A percentile compares a stretch with the other conserved stretches of the same genome.
phyloP scores from a whole-genome alignment of 148 eudicot species.

The Camellia japonica region DNA sequence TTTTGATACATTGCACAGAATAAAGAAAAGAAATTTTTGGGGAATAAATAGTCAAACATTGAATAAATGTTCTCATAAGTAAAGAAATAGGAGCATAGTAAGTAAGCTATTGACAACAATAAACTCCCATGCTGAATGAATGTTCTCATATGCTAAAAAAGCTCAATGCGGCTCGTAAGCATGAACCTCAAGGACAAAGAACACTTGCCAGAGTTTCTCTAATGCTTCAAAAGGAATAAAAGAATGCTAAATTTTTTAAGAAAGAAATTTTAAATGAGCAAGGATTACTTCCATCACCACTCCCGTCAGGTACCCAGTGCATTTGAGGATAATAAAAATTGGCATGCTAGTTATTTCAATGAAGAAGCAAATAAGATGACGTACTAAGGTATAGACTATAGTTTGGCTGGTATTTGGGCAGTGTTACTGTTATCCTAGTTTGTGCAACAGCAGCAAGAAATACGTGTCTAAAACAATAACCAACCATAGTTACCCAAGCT shows the following conservation, averaged over 20 bases:
- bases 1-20: background rate
- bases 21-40: background rate
- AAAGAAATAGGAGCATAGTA: background rate
- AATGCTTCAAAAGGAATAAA: background rate
- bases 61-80: background rate
- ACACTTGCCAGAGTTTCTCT: too few species aligned
- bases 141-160: background rate
- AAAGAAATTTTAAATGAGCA: background rate
- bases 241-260: background rate
- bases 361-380: background rate
- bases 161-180: background rate
- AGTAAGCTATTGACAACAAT: background rate
- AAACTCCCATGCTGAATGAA: background rate
- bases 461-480: background rate
- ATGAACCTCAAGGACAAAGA: background rate
- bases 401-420: background rate
- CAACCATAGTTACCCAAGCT: background rate
- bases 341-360: conserved; percentile 1
- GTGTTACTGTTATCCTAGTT: background rate
- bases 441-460: background rate
- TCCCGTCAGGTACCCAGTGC: background rate
- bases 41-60: background rate
- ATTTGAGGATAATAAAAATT: background rate
- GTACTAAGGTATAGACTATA: background rate
- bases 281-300: background rate